Evolutionary conservation across 352 stramenopile genomes (phyloP).

Genomic region (Globisporangium nodosum): DNA sequence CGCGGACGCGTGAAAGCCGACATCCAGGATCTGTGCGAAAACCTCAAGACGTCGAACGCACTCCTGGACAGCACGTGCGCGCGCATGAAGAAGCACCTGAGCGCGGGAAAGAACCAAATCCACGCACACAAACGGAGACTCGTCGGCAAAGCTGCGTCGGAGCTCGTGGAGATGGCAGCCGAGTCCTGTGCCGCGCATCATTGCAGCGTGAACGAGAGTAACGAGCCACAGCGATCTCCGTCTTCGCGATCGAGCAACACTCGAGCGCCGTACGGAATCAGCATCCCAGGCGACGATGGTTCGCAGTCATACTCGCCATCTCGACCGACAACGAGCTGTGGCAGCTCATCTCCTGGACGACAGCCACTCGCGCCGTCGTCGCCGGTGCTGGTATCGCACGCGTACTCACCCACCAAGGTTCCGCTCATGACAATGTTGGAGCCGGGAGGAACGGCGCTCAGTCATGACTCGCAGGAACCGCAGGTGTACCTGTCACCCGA

Average conservation of each 20-base stretch:
- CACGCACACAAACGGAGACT: slow-evolving; percentile 43
- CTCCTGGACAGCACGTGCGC: slow-evolving; percentile 46
- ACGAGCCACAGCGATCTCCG: background rate
- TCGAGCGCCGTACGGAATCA: slow-evolving; percentile 6
- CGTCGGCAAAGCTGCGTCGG: slow-evolving; percentile 17
- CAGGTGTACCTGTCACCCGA: slow-evolving; percentile 30
- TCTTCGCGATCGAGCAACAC: background rate
- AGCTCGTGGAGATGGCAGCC: slow-evolving; percentile 14
- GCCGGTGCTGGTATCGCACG: slow-evolving; percentile 3
- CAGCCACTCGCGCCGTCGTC: background rate
- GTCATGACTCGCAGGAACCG: background rate
- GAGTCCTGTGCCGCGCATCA: slow-evolving; percentile 6
- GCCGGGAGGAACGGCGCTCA: background rate
- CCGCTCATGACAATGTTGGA: slow-evolving; percentile 22
- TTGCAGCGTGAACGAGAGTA: slow-evolving; percentile 2
- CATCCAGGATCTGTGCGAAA: slow-evolving; percentile 55
- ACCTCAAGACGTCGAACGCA: slow-evolving; percentile 46
- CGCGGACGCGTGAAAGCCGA: slow-evolving; percentile 44
- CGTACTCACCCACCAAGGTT: slow-evolving; percentile 17
- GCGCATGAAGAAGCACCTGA: slow-evolving; percentile 57
- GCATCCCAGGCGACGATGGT: background rate
- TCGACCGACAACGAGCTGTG: background rate
- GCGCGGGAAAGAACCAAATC: slow-evolving; percentile 40
- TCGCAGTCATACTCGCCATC: background rate
- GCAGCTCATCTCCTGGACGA: slow-evolving; percentile 2